Evolutionary conservation across 148 eudicot species (phyloP), one percentile per base, ranked within the genome.

Genomic region (Persicaria maculosa): DNA sequence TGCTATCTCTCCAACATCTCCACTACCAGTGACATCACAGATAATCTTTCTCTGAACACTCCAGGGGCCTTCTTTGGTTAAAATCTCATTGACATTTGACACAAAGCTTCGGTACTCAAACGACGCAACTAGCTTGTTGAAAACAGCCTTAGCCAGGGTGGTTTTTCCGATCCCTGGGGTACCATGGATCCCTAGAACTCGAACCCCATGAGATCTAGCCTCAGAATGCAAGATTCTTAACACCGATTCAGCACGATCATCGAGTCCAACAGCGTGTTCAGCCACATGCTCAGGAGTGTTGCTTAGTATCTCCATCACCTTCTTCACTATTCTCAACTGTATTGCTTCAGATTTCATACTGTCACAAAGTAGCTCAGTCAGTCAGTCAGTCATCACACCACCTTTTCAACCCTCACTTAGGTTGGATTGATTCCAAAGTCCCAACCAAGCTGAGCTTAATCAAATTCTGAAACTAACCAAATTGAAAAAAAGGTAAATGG

Each of bases 141-240:
- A 88, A 44, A 80, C 75, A 17, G 90, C 85, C 77, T 86, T 88
- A n/a, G 89, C 88, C 52, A 88, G 77, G 68, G 92, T 88, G 43
- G 91, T 88, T 79, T 88, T 88, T 57, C 91, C 91, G 72, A 88
- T 78, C 40, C 91, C 91, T 47, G 87, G 88, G 47, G 82, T 78
- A 25, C 92, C 92, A 62, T 79, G 88, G 50, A 88, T 44, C 71
- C 86, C 84, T 31, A 88, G 73, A 80, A 80, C 81, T 70, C 52
- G 59, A 47, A 81, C 71, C 31, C 68, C 84, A 47, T 7, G 25
- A 11, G 77, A 72, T 12, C 47, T 65, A 68, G 80, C 44, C 40
- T 31, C 40, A 31, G 40, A 31, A 68, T 77, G 72, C 68, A 85
- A 77, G 74, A 54, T 74, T 75, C 48, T 68, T 68, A 75, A 59